Conservation (phyloP, 169 alveolate genomes). For the Theileria sp. region DNA sequence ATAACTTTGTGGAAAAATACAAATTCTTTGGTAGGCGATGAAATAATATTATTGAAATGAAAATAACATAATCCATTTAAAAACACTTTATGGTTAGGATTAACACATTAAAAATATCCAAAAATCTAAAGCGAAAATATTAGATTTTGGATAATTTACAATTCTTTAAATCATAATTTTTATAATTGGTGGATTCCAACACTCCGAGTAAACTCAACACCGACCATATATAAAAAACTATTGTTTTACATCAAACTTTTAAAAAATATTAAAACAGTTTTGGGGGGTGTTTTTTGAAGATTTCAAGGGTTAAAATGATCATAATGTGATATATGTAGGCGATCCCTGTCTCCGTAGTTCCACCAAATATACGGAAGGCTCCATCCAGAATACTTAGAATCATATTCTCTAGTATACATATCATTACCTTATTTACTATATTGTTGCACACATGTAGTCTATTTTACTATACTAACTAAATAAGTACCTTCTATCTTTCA, state of each 20-base stretch:
- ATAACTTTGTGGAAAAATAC: neutral
- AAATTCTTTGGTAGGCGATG: neutral
- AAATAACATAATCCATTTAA: neutral
- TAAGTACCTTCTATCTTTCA: conserved; percentile 65
- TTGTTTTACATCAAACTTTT: neutral
- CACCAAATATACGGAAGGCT: conserved; percentile 75
- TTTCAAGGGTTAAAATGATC: conserved; percentile 8
- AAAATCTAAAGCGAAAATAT: no score
- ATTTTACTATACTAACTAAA: neutral
- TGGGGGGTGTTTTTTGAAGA: neutral
- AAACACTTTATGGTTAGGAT: neutral
- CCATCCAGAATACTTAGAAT: conserved; percentile 73
- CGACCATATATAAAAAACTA: neutral
- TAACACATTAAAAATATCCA: neutral
- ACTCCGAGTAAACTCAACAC: neutral
- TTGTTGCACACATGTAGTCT: no score
- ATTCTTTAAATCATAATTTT: neutral
- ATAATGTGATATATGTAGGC: conserved; percentile 49
- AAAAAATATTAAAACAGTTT: conserved; percentile 2
- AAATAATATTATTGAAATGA: neutral
- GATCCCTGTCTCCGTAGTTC: conserved; percentile 62
- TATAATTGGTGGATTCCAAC: neutral
- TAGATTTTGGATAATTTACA: no score
- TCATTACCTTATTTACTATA: neutral
- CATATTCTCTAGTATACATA: conserved; percentile 47